Conservation (phyloP, 2,329 filamentous ascomycete species). For the Alternaria dauci region DNA sequence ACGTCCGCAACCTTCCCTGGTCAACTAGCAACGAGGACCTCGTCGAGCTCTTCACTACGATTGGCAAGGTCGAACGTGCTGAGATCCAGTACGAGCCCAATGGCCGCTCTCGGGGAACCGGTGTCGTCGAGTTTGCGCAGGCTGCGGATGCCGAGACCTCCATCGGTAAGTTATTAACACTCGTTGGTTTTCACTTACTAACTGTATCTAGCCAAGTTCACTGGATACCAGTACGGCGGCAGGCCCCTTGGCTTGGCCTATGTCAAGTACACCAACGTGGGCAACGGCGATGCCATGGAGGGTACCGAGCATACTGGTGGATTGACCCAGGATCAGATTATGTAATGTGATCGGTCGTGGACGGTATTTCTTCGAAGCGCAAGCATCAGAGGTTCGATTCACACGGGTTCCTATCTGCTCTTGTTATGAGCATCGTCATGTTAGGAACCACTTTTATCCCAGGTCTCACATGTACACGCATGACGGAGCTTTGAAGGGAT, state of each 20-base stretch:
- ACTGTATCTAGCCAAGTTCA: slow-evolving; percentile 77
- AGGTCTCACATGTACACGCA: slow-evolving; percentile 26
- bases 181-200: slow-evolving; percentile 23
- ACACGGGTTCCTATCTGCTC: slow-evolving; percentile 10
- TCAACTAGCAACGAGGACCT: slow-evolving; percentile 98
- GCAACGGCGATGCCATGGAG: slow-evolving; percentile 75
- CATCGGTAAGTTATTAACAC: slow-evolving; percentile 66
- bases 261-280: slow-evolving; percentile 87
- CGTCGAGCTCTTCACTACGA: slow-evolving; percentile 95
- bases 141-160: slow-evolving; percentile 87
- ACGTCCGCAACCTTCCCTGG: slow-evolving; percentile 98
- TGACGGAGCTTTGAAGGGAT: slow-evolving; percentile 26
- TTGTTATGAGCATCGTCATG: slow-evolving; percentile 20
- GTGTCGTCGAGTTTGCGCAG: slow-evolving; percentile 92
- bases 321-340: slow-evolving; percentile 97
- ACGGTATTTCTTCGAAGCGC: slow-evolving; percentile 10
- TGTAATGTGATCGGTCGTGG: slow-evolving; percentile 63
- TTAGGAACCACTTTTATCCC: slow-evolving; percentile 26
- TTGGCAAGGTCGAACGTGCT: slow-evolving; percentile 97
- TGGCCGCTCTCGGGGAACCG: slow-evolving; percentile 90
- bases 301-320: slow-evolving; percentile 73
- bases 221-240: slow-evolving; percentile 95
- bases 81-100: slow-evolving; percentile 99
- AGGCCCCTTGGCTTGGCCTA: slow-evolving; percentile 92
- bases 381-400: slow-evolving; percentile 13